Evolutionary conservation across 805 yeast species (phyloP), one percentile per base, ranked within the genome.

Genomic region (Blastobotrys chiropterorum): DNA sequence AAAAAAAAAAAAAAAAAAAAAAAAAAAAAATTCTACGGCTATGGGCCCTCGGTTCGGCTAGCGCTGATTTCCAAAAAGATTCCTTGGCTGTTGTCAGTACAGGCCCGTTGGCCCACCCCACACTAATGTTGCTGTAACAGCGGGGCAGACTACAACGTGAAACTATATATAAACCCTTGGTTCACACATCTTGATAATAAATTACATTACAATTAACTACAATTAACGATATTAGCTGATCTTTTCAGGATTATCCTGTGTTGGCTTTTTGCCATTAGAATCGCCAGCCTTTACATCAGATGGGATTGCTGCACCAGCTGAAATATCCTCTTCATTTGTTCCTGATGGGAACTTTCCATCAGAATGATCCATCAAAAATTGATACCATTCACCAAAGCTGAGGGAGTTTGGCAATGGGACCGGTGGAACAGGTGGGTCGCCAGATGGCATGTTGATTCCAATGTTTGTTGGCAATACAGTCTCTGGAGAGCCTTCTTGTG

Each of bases 361-460:
- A 2, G 59, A 48, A 46, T 59, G 61, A 21, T 59, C 49, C 51
- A 64, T 56, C 47, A 69, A 54, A 52, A 62, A 70, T 46, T 70
- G 67, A 57, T 69, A 70, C 74, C 72, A 66, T 54, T 71, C 74
- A 16, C 66, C 67, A 56, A 70, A 59, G 51, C 62, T 62, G 47
- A 71, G 52, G 38, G 70, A 56, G 51, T 59, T 65, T 1, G 72
- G 72, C 6, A 60, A 58, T 3, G 40, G 34, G 3, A 31, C 52
- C 13, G 42, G 41, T 2, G 47, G 22, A 21, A 15, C 45, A 13
- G 46, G 11, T 26, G 34, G 34, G 11, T 26, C 34, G 34, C 34
- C 34, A 26, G 34, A 26, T 6, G 34, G 34, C 34, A 26, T 26
- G 34, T 26, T 26, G 11, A 26, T 26, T 5, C 34, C 34, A 6